Base-by-base conservation (phyloP, 768 basidiomycete species). In the Tricholoma furcatifolium region DNA sequence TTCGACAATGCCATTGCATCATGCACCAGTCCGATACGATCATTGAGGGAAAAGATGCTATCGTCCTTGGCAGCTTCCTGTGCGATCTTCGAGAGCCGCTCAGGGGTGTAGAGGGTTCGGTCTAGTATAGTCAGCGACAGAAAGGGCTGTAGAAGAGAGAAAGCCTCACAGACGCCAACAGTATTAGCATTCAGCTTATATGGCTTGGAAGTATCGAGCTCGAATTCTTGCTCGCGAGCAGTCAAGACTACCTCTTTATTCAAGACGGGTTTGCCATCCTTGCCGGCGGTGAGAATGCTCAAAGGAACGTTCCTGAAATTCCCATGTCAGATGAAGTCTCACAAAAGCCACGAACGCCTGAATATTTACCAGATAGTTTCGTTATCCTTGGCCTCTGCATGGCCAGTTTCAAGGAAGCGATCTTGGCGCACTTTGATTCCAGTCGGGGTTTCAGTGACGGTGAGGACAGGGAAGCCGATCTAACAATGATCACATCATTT, bases 111-210 rank as follows among this genome's bases (percentile, higher is more conserved):
- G 30, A 88, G 71, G 18, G 95, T 93, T 27, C 94, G 90, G 69
- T 87, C 91, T 92, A 17, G 21, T 47, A 59, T 57, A 36, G 36
- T 50, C 23, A 51, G 20, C 42, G 10, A 6, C 10, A 30, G 30
- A 43, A 31, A 6, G n/a, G 11, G 47, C 20, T 40, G 18, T 17
- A 42, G 52, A 44, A 46, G 18, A 42, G 11, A 51, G 17, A 56
- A 50, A 17, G 8, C 76, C 92, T 56, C 60, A 92, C 92, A 98
- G 60, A 96, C 90, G 54, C 95, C 93, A 46, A 81, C 81, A 1
- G 93, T 94, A 38, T 87, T 87, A 2, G 87, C 88, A 65, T 98
- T 98, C 56, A 98, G 72, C 72, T 98, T 98, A 79, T 87, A 98
- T 5, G 83, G 74, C 63, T 80, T 83, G 66, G 70, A 82, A 11